Conservation (phyloP, 495 filamentous ascomycete species). For the Penicillium bialowiezense region DNA sequence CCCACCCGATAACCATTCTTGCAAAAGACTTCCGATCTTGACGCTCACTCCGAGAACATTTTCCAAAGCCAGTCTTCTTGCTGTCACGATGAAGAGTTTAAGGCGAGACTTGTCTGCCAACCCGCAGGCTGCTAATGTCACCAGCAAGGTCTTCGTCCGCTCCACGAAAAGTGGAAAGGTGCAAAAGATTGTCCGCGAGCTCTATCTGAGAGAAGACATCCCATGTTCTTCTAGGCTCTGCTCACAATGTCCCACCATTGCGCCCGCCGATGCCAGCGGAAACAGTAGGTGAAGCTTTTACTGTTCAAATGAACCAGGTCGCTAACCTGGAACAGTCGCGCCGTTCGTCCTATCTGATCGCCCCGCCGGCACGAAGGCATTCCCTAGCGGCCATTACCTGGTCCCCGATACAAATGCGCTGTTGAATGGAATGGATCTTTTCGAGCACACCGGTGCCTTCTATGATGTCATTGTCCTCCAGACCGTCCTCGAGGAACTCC, state of each 20-base stretch:
- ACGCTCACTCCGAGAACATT: conserved; percentile 4
- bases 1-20: conserved; percentile 17
- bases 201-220: conserved; percentile 94
- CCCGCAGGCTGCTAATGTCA: conserved; percentile 69
- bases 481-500: conserved; percentile 92
- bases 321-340: conserved; percentile 52
- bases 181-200: conserved; percentile 94
- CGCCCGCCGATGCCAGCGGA: conserved; percentile 75
- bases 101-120: conserved; percentile 71
- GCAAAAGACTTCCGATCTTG: conserved; percentile 22
- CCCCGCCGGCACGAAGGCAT: conserved; percentile 77
- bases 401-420: conserved; percentile 96
- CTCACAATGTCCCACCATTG: conserved; percentile 61
- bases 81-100: conserved; percentile 76
- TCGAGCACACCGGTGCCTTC: conserved; percentile 87
- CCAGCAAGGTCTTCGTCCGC: conserved; percentile 88
- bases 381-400: conserved; percentile 87
- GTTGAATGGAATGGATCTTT: conserved; percentile 91
- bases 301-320: neutral
- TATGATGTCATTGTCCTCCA: conserved; percentile 94
- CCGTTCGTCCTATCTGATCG: conserved; percentile 85
- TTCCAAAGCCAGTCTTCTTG: conserved; percentile 14
- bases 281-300: conserved; percentile 50
- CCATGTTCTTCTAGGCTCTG: conserved; percentile 95
- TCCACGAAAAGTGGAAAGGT: conserved; percentile 95